Percentiles rank a stretch among this genome's conserved stretches.
Conservation (phyloP, 768 basidiomycete species). For the Tephrocybe sp. region DNA sequence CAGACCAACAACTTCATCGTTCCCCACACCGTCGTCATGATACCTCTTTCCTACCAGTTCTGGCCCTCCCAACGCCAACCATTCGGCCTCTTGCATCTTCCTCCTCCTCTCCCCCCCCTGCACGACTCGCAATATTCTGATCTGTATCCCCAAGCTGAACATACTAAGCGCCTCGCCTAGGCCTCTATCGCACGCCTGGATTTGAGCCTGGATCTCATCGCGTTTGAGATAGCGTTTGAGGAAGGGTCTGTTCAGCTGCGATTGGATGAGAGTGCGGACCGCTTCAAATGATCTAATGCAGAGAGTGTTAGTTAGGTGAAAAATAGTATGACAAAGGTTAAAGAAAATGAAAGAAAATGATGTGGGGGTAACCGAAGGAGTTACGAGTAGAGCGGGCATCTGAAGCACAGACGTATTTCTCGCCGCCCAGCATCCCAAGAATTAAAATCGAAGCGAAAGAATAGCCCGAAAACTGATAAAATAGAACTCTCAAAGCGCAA, state of each 20-base stretch:
- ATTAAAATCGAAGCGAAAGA: too few relatives aligned
- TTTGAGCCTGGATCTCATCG: slow-evolving; percentile 61
- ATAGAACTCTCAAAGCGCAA: too few relatives aligned
- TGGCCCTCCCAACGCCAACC: slow-evolving; percentile 26
- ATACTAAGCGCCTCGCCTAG: slow-evolving; percentile 60
- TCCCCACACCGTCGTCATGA: neutral
- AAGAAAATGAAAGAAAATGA: neutral
- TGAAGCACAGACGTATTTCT: too few relatives aligned
- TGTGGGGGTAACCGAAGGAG: neutral
- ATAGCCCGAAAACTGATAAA: too few relatives aligned
- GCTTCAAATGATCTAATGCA: slow-evolving; percentile 36
- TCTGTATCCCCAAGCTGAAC: slow-evolving; percentile 58
- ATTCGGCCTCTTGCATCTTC: slow-evolving; percentile 28
- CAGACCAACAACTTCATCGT: slow-evolving; percentile 1
- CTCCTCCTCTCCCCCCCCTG: slow-evolving; percentile 36
- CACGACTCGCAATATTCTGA: slow-evolving; percentile 53
- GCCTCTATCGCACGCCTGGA: slow-evolving; percentile 49
- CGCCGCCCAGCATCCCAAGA: too few relatives aligned
- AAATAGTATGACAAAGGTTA: neutral
- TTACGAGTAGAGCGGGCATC: too few relatives aligned
- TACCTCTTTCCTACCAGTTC: neutral
- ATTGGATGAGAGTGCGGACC: slow-evolving; percentile 53
- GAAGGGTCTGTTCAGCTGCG: slow-evolving; percentile 67
- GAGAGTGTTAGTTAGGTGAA: neutral
- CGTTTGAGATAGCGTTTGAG: slow-evolving; percentile 77